Conservation (phyloP, 495 filamentous ascomycete genomes). For the Entonaema liquescens region DNA sequence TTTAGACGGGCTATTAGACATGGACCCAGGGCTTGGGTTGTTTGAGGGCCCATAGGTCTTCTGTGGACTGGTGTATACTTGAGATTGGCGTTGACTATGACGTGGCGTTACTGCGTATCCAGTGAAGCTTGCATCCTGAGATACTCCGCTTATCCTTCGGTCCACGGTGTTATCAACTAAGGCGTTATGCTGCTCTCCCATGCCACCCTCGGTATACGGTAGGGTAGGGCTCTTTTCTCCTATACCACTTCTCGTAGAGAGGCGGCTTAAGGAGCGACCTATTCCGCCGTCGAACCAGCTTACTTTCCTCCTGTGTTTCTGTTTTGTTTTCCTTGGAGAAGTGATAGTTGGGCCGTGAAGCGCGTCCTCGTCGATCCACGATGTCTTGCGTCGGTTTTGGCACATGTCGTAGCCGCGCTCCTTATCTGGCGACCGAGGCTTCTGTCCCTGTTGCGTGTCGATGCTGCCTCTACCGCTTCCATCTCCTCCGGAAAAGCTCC, state of each 20-base stretch:
- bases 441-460: constrained; percentile 10
- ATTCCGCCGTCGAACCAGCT: constrained; percentile 39
- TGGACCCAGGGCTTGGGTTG: constrained; percentile 10
- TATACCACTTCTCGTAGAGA: constrained; percentile 36
- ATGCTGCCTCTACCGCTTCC: constrained; percentile 9
- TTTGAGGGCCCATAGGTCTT: constrained; percentile 15
- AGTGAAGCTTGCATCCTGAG: background rate
- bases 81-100: constrained; percentile 17
- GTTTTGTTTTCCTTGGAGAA: constrained; percentile 29
- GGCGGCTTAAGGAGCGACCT: constrained; percentile 39
- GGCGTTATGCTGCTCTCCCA: background rate
- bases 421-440: constrained; percentile 37
- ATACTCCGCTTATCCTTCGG: background rate
- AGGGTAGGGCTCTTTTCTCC: constrained; percentile 42
- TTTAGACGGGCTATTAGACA: constrained; percentile 12
- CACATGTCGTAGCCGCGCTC: constrained; percentile 38
- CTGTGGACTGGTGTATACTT: constrained; percentile 22
- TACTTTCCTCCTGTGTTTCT: constrained; percentile 27
- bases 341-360: constrained; percentile 51
- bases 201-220: constrained; percentile 31
- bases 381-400: constrained; percentile 41
- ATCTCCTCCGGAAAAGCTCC: constrained; percentile 16
- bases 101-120: constrained; percentile 18
- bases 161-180: background rate
- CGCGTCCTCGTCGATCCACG: constrained; percentile 56